Percentiles rank a stretch among this genome's conserved stretches.
Evolutionary conservation across 352 stramenopile species (phyloP).

Genomic region (Phytopythium oedochilum): DNA sequence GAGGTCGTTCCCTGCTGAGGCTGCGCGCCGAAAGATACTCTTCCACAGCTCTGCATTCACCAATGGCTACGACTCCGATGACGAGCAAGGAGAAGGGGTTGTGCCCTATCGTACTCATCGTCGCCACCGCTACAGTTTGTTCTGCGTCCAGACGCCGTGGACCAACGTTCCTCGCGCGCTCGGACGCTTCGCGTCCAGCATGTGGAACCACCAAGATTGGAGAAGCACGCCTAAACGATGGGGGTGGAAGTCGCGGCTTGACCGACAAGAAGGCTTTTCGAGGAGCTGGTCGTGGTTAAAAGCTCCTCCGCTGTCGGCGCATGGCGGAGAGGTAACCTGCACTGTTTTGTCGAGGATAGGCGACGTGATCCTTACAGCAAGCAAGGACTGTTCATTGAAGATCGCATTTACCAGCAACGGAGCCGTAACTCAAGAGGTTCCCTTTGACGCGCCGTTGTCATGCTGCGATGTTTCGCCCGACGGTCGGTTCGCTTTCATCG

Average conservation of each 20-base stretch:
- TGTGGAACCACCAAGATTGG: constrained; percentile 29
- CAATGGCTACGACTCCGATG: constrained; percentile 29
- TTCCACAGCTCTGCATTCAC: constrained; percentile 19
- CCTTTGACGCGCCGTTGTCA: constrained; percentile 35
- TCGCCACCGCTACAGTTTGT: constrained; percentile 21
- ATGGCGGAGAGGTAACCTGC: constrained; percentile 61
- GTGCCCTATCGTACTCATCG: constrained; percentile 4
- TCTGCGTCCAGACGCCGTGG: constrained; percentile 42
- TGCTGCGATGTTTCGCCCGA: constrained; percentile 71
- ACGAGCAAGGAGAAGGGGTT: constrained; percentile 10
- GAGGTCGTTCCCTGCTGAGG: constrained; percentile 12
- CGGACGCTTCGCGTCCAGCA: background rate
- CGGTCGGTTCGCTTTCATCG: constrained; percentile 53
- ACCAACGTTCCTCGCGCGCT: constrained; percentile 20
- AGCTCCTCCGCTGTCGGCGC: constrained; percentile 26
- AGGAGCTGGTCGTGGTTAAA: constrained; percentile 50
- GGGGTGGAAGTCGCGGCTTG: constrained; percentile 42
- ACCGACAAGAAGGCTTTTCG: constrained; percentile 20
- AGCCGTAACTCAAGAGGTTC: constrained; percentile 22
- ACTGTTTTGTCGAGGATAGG: constrained; percentile 49
- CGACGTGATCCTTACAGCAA: constrained; percentile 52
- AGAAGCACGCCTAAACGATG: constrained; percentile 47
- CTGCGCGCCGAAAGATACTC: background rate
- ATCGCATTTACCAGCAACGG: constrained; percentile 30
- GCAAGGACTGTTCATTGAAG: constrained; percentile 67